phyloP scores from a whole-genome alignment of 768 basidiomycete genomes.

The Rhizopogon vulgaris region DNA sequence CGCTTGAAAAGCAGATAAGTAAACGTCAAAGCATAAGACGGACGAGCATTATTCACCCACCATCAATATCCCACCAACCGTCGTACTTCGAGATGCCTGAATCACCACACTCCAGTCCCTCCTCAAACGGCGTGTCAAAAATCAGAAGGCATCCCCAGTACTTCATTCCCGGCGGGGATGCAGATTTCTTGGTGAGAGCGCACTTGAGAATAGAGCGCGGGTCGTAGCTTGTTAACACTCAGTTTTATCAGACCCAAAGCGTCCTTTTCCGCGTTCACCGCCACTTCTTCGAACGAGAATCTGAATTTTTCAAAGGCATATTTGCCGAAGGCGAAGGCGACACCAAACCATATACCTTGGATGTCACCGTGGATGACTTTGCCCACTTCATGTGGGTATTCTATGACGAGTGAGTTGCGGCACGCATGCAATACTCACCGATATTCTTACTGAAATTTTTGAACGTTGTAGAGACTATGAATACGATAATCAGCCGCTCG shows the following conservation, averaged over 20 bases:
- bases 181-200: slow-evolving; percentile 45
- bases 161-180: slow-evolving; percentile 49
- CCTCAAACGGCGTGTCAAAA: slow-evolving; percentile 7
- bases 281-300: slow-evolving; percentile 32
- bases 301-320: slow-evolving; percentile 20
- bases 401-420: slow-evolving; percentile 44
- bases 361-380: slow-evolving; percentile 34
- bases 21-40: background rate
- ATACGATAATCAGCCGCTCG: slow-evolving; percentile 42
- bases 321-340: slow-evolving; percentile 10
- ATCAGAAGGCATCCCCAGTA: slow-evolving; percentile 30
- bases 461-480: slow-evolving; percentile 41
- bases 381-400: slow-evolving; percentile 47
- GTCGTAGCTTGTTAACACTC: background rate
- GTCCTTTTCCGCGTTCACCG: slow-evolving; percentile 29
- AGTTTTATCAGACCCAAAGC: slow-evolving; percentile 25
- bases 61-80: background rate
- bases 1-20: background rate
- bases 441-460: background rate
- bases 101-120: background rate
- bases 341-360: slow-evolving; percentile 7
- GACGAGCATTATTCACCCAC: background rate
- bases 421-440: background rate
- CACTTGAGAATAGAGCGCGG: background rate
- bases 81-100: background rate